phyloP scores from a whole-genome alignment of 2,329 filamentous ascomycete genomes.

The Aspergillus oerlinghausenensis region DNA sequence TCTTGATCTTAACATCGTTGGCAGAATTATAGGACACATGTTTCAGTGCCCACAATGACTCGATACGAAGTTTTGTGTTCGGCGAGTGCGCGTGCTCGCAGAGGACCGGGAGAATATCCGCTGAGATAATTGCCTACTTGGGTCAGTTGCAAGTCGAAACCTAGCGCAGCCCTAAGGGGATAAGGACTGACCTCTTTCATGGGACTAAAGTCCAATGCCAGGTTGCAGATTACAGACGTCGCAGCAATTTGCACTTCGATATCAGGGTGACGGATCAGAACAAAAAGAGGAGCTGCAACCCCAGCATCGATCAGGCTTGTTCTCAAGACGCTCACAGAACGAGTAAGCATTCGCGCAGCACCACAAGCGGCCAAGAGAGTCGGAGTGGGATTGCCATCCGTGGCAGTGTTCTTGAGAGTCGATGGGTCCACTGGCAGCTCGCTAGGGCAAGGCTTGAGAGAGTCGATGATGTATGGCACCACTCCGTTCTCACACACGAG shows the following conservation, averaged over 20 bases:
- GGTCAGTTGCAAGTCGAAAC: conserved; percentile 4
- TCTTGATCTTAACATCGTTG: conserved; percentile 68
- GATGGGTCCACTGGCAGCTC: conserved; percentile 24
- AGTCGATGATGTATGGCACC: conserved; percentile 77
- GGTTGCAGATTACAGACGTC: conserved; percentile 76
- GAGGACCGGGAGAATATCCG: conserved; percentile 69
- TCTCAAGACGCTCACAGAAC: conserved; percentile 77
- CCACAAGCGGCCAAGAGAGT: conserved; percentile 85
- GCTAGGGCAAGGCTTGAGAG: conserved; percentile 57
- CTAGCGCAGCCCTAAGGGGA: not conserved
- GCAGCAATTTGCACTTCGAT: conserved; percentile 80
- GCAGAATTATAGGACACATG: conserved; percentile 73
- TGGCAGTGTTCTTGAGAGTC: conserved; percentile 33
- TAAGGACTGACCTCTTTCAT: conserved; percentile 71
- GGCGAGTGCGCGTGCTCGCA: conserved; percentile 80
- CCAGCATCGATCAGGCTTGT: conserved; percentile 84
- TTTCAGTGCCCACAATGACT: conserved; percentile 90
- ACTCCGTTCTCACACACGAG: conserved; percentile 76
- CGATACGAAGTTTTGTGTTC: conserved; percentile 73
- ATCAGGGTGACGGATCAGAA: conserved; percentile 68
- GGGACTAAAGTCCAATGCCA: conserved; percentile 83
- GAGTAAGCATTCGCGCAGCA: conserved; percentile 72
- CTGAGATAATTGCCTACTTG: conserved; percentile 63
- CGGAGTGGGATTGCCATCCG: conserved; percentile 70
- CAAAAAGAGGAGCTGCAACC: conserved; percentile 71